Base-by-base conservation (phyloP, 2,329 filamentous ascomycete genomes). In the Colletotrichum siamense region DNA sequence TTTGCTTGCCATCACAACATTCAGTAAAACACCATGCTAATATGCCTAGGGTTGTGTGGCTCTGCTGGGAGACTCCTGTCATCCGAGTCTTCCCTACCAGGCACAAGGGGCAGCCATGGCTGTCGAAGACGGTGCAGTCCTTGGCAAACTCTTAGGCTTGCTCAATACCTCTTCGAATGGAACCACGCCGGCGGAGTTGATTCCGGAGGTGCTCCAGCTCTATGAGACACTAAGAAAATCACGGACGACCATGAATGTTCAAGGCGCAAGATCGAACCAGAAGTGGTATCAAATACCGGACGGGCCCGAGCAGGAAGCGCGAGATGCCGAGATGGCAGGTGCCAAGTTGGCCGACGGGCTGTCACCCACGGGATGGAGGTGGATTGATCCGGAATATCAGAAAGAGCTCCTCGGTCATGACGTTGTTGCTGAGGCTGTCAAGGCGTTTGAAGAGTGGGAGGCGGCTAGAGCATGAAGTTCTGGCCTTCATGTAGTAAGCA, bases 121-220 rank as follows among this genome's bases (percentile, higher is more conserved):
- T 4, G 77, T 80, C 44, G 80, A 82, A 32, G 81, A 82, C 36
- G 81, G 77, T 4, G 77, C 79, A 16, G 64, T 81, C 3, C 69
- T 82, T 4, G 79, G 77, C 13, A 78, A 75, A 0, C 77, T 82
- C 9, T 91, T 61, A 9, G 75, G 75, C 18, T 9, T 75, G 5
- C 34, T 69, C 5, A 52, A 39, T 2, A 15, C 9, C n/a, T 24
- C 22, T 15, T 13, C 13, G 2, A 1, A n/a, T 3, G 57, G 16
- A 4, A 16, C 22, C n/a, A 13, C 44, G 2, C 18, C 62, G 4
- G 8, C 26, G 16, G 26, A n/a, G 30, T 18, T 44, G 30, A n/a
- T 77, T 4, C 49, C 75, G 18, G 61, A 62, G 6, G 39, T 77
- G 28, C 52, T 77, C 4, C 49, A 22, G 13, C 18, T 52, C 1